Percentiles rank a stretch among this genome's conserved stretches.
Conservation (phyloP, 495 filamentous ascomycete species). For the Penicillium subrubescens region DNA sequence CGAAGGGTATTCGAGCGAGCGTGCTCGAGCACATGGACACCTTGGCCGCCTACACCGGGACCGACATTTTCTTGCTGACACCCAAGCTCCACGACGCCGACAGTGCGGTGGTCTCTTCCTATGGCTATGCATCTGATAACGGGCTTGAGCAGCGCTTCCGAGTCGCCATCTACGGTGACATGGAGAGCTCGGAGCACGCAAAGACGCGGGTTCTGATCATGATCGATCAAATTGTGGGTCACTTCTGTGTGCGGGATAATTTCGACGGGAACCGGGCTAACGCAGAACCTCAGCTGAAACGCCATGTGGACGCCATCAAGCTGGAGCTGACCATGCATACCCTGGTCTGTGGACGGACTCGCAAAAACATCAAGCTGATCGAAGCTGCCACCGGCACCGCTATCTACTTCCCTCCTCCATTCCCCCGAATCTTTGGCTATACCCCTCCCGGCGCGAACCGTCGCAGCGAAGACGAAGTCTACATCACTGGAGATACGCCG, state of each 20-base stretch:
- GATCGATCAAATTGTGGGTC: constrained; percentile 91
- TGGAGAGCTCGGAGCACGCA: constrained; percentile 93
- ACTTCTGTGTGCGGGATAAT: constrained; percentile 7
- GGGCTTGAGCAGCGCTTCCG: constrained; percentile 79
- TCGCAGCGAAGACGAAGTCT: constrained; percentile 84
- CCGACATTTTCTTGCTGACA: constrained; percentile 92
- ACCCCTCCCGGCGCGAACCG: constrained; percentile 75
- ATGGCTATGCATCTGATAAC: constrained; percentile 66
- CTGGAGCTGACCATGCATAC: constrained; percentile 88
- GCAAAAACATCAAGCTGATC: constrained; percentile 96
- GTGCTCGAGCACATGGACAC: constrained; percentile 84
- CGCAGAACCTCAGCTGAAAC: constrained; percentile 65
- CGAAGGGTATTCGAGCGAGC: constrained; percentile 65
- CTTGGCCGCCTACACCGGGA: constrained; percentile 81
- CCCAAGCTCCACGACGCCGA: constrained; percentile 66
- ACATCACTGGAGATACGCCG: constrained; percentile 84
- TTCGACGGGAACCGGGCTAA: constrained; percentile 29
- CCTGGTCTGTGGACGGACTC: constrained; percentile 83
- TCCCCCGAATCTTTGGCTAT: constrained; percentile 86
- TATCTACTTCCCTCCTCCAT: constrained; percentile 96
- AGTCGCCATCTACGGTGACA: constrained; percentile 91
- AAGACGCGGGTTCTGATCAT: constrained; percentile 95
- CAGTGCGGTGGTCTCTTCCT: constrained; percentile 56
- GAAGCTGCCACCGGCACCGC: constrained; percentile 92
- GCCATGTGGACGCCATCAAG: constrained; percentile 77